Conservation (phyloP, 306 rosid species). For the Amphicarpaea edgeworthii region DNA sequence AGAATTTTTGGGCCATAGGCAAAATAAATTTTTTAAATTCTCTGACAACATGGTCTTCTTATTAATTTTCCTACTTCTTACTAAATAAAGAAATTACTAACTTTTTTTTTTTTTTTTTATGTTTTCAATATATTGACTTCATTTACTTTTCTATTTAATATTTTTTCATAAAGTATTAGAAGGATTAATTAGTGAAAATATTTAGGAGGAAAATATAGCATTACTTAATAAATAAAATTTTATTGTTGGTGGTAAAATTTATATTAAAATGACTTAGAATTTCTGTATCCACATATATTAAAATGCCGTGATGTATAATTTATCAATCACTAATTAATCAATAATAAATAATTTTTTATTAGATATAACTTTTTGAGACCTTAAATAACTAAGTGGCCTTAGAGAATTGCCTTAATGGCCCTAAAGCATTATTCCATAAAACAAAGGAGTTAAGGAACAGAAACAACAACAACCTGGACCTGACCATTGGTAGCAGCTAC, state of each 20-base stretch:
- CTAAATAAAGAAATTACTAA: not conserved
- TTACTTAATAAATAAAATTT: too few relatives aligned
- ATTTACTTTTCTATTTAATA: too few relatives aligned
- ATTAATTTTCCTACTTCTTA: not conserved
- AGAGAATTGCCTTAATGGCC: not conserved
- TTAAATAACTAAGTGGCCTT: not conserved
- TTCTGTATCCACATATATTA: too few relatives aligned
- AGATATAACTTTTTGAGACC: too few relatives aligned
- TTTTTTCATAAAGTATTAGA: not conserved
- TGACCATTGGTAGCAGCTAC: constrained; percentile 77
- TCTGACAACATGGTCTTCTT: not conserved
- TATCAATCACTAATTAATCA: too few relatives aligned
- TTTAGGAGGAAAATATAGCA: too few relatives aligned
- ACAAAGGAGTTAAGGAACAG: not conserved
- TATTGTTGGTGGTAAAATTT: too few relatives aligned
- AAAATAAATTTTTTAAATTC: not conserved
- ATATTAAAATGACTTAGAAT: too few relatives aligned
- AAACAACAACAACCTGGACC: constrained; percentile 63
- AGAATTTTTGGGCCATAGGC: not conserved
- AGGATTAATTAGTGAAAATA: not conserved
- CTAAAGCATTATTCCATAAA: not conserved
- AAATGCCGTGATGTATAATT: too few relatives aligned
- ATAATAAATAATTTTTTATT: too few relatives aligned
- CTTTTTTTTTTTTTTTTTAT: too few relatives aligned
- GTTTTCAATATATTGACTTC: too few relatives aligned